Conservation (phyloP, 805 yeast genomes). For the Spathaspora arborariae region DNA sequence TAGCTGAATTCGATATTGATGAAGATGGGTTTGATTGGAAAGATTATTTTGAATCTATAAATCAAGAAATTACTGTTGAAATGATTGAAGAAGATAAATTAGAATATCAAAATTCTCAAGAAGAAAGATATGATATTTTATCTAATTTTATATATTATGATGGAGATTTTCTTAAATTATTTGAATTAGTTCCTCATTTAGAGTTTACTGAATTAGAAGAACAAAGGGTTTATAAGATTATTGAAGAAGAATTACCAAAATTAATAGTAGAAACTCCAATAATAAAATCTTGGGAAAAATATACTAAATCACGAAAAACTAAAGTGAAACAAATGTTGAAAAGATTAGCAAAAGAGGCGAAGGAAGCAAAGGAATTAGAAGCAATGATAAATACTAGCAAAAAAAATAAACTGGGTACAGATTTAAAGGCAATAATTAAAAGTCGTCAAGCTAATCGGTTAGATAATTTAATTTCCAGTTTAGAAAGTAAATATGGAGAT, state of each 20-base stretch:
- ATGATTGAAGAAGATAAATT: slow-evolving; percentile 65
- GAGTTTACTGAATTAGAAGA: slow-evolving; percentile 61
- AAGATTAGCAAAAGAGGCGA: slow-evolving; percentile 58
- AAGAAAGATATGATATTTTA: slow-evolving; percentile 60
- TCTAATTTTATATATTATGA: slow-evolving; percentile 52
- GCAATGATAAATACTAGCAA: slow-evolving; percentile 30
- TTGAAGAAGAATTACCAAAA: slow-evolving; percentile 37
- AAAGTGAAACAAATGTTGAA: slow-evolving; percentile 47
- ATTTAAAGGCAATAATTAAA: slow-evolving; percentile 47
- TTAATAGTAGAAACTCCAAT: slow-evolving; percentile 22
- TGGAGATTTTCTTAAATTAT: slow-evolving; percentile 67
- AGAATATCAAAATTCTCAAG: slow-evolving; percentile 58
- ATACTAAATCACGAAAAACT: slow-evolving; percentile 46
- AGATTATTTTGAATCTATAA: slow-evolving; percentile 47
- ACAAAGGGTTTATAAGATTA: slow-evolving; percentile 50
- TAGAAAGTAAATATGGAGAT: slow-evolving; percentile 49
- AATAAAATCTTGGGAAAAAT: slow-evolving; percentile 45
- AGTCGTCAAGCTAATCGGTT: slow-evolving; percentile 40
- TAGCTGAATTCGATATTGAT: slow-evolving; percentile 37
- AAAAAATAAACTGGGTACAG: slow-evolving; percentile 33
- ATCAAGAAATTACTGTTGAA: slow-evolving; percentile 54
- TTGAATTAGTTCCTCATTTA: slow-evolving; percentile 76
- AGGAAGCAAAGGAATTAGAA: slow-evolving; percentile 53
- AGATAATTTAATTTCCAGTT: slow-evolving; percentile 42
- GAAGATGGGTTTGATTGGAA: slow-evolving; percentile 53